A percentile compares a stretch with the other conserved stretches of the same genome.
Evolutionary conservation across 306 rosid genomes (phyloP).

Genomic region (Chamaecrista fasciculata): DNA sequence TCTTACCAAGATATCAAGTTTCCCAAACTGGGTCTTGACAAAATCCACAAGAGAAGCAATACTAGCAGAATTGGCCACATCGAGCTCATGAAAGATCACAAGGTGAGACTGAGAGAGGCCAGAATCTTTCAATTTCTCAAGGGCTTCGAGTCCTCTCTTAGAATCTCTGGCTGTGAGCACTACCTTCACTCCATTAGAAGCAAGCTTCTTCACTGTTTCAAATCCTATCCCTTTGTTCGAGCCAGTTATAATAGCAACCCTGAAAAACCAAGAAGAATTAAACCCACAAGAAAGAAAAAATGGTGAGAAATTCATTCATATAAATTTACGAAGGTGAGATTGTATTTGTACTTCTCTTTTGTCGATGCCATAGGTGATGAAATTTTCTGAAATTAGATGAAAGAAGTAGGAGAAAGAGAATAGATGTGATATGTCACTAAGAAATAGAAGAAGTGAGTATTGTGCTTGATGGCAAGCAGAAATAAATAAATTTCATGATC

Average conservation of each 20-base stretch:
- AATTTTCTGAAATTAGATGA: too few species aligned
- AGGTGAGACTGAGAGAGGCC: background rate
- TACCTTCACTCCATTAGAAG: constrained; percentile 34
- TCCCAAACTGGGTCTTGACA: background rate
- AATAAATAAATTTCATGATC: too few species aligned
- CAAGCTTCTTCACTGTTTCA: constrained; percentile 33
- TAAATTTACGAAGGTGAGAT: background rate
- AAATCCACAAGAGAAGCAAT: background rate
- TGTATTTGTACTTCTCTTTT: constrained; percentile 21
- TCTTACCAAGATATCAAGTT: background rate
- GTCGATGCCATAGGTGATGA: constrained; percentile 27
- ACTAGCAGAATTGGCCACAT: background rate
- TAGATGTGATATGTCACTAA: too few species aligned
- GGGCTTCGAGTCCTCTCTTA: background rate
- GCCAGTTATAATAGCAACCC: constrained; percentile 38
- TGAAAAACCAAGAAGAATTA: constrained; percentile 7
- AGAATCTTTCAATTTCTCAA: background rate
- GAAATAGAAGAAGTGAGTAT: too few species aligned
- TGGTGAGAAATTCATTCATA: background rate
- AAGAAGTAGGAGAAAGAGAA: too few species aligned
- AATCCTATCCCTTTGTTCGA: constrained; percentile 40
- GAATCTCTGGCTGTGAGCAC: background rate
- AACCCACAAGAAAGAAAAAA: too few species aligned
- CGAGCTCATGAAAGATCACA: background rate
- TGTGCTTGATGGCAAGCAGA: too few species aligned